Evolutionary conservation across 495 filamentous ascomycete species (phyloP), one percentile per base, ranked within the genome.

Genomic region (Collariella sp.): DNA sequence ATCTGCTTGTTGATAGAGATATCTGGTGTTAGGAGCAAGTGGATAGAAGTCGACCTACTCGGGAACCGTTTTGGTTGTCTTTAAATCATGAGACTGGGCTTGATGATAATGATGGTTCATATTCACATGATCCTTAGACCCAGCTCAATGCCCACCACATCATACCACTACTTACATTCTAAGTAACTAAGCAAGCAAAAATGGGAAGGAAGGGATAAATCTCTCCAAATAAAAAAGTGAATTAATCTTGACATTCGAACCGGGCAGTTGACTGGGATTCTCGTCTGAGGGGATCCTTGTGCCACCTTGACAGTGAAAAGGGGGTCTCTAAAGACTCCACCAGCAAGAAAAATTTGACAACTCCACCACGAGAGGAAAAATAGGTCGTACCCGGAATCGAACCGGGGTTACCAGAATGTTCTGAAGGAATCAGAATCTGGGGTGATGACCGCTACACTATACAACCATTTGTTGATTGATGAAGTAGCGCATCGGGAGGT

Each of bases 401-500:
- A 59, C 57, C 56, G 56, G 56, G 56, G 56, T 58, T 58, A 34
- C 56, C 56, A 34, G 56, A 58, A 58, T 53, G 31, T 40, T 33
- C 43, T 47, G 22, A 47, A 15, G 43, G 1, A 41, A 49, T 55
- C 57, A 59, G 57, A 59, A 59, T 59, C 57, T 35, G 57, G 57
- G 52, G 57, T 59, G 57, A 55, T 59, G 55, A 59, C 57, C 57
- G 57, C 52, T 59, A 55, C 52, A 55, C 57, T 58, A 58, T 34
- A 51, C 44, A 58, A 58, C 56, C 56, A 16, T 49, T 39, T 24
- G 36, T 12, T 16, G n/a, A 4, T 38, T 38, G 35, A 12, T 38
- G 12, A 38, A 7, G 10, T 13, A 3, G 35, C 35, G 10, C 15
- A 4, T 13, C 10, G 3, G 12, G 12, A 3, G 35, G 3, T 16